Percentiles rank a stretch among this genome's conserved stretches.
These are phyloP conservation scores for Suhomyces sp. DNA, from an alignment of 805 yeast genomes.

Conservation along the genomic window DNA sequence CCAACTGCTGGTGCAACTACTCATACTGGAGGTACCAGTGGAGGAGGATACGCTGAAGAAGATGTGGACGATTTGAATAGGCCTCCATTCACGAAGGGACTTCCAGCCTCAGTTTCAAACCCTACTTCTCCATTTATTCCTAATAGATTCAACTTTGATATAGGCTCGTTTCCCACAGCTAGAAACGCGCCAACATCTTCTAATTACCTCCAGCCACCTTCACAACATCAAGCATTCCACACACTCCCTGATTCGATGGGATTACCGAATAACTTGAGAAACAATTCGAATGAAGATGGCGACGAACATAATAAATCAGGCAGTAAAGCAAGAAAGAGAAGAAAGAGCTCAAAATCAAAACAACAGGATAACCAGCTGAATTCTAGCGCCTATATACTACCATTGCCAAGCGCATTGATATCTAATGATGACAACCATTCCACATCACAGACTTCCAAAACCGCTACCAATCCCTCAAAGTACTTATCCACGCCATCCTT, in stretches of 20 bases:
- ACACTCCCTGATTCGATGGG: neutral
- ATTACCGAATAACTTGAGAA: neutral
- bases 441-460: neutral
- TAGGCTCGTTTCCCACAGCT: constrained; percentile 10
- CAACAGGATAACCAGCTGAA: neutral
- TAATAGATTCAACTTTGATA: constrained; percentile 18
- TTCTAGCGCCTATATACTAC: constrained; percentile 1
- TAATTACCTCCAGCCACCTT: constrained; percentile 2
- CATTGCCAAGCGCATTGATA: constrained; percentile 2
- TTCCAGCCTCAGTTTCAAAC: constrained; percentile 15
- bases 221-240: neutral
- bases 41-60: constrained; percentile 3
- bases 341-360: constrained; percentile 1
- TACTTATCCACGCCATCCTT: constrained; percentile 1
- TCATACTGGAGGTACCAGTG: neutral
- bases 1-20: neutral
- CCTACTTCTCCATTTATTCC: constrained; percentile 19
- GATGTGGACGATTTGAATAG: constrained; percentile 6
- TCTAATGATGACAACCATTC: constrained; percentile 3
- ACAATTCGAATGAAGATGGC: neutral
- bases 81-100: constrained; percentile 5
- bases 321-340: neutral
- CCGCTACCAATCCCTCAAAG: neutral
- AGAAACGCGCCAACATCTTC: neutral
- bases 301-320: neutral